Percentiles rank a stretch among this genome's conserved stretches.
Evolutionary conservation across 2,329 filamentous ascomycete species (phyloP).

Genomic region (Knufia fluminis): DNA sequence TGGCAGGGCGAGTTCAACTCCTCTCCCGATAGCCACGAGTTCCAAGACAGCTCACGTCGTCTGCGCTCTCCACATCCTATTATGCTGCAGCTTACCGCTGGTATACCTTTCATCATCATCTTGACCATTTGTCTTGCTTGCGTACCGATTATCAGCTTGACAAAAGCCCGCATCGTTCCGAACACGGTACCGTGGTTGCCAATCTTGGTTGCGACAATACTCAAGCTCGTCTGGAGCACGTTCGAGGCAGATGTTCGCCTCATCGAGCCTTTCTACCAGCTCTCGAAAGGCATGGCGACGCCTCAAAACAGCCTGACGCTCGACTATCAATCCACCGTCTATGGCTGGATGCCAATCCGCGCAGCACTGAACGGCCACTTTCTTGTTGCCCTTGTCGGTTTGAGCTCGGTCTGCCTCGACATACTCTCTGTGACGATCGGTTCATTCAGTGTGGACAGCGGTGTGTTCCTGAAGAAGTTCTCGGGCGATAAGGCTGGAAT

Average conservation of each 20-base stretch:
- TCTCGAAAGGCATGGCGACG: slow-evolving; percentile 35
- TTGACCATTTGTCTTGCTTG: slow-evolving; percentile 31
- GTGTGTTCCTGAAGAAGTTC: slow-evolving; percentile 27
- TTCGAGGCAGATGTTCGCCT: slow-evolving; percentile 40
- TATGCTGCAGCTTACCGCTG: slow-evolving; percentile 34
- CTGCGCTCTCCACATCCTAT: slow-evolving; percentile 34
- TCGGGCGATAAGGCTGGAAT: slow-evolving; percentile 16
- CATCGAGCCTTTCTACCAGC: slow-evolving; percentile 40
- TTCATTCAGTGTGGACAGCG: slow-evolving; percentile 38
- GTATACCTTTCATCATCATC: slow-evolving; percentile 33
- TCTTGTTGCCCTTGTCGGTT: slow-evolving; percentile 36
- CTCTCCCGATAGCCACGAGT: slow-evolving; percentile 25
- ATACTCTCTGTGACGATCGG: slow-evolving; percentile 40
- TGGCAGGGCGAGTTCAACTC: slow-evolving; percentile 43
- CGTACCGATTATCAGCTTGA: slow-evolving; percentile 38
- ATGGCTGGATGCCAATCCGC: slow-evolving; percentile 35
- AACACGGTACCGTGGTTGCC: slow-evolving; percentile 37
- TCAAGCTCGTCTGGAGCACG: slow-evolving; percentile 40
- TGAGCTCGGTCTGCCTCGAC: slow-evolving; percentile 38
- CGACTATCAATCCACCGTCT: slow-evolving; percentile 42
- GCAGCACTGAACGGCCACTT: slow-evolving; percentile 37
- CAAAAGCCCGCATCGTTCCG: slow-evolving; percentile 29
- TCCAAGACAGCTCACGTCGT: slow-evolving; percentile 23
- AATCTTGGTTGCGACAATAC: slow-evolving; percentile 36
- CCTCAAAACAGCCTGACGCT: slow-evolving; percentile 39